Base-by-base conservation (phyloP, 139 green algal genomes). In the Chlorella ohadii region DNA sequence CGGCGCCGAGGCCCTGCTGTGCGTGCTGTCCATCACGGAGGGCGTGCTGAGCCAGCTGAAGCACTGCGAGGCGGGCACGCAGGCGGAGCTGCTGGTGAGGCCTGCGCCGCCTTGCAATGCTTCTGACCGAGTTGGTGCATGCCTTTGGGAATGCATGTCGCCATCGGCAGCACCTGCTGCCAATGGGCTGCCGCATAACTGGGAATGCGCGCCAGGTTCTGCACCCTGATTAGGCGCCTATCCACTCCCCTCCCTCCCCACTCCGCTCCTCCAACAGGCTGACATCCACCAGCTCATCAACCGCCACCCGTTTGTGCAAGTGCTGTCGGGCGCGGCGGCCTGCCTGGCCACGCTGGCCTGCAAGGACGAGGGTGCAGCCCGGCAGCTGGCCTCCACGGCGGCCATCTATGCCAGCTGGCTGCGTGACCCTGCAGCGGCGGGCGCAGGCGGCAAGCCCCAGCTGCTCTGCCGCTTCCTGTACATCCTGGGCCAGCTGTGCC, bases 401-500 rank as follows among this genome's bases (percentile, higher is more conserved):
- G 57, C 67, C 34, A 27, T 81, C 12, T 87, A 87, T 61, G 36
- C 38, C 28, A 41, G 11, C 33, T 78, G 44, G 25, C 84, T 91
- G 67, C 77, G 87, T 66, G 66, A 77, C 17, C 56, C 76, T n/a
- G 19, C n/a, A 2, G 25, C 57, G 5, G 25, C n/a, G 20, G 28
- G 59, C 76, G 59, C 57, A 13, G 55, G 47, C 47, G 11, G 3
- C 33, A 59, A 61, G 70, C 70, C 47, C 47, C 39, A 38, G 1
- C 73, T 79, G 15, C 68, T 85, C 17, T 72, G 74, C 23, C 87
- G 91, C 64, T 90, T 92, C 56, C 81, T 97, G 59, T 95, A 93
- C 79, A 90, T 91, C 17, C 61, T 98, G 47, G 95, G 95, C 23
- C 92, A 95, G 44, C 76, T 98, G n/a, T 93, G 89, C 76, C 82